Conservation (phyloP, 1,284 basidiomycete genomes). For the Fistulina hepatica region DNA sequence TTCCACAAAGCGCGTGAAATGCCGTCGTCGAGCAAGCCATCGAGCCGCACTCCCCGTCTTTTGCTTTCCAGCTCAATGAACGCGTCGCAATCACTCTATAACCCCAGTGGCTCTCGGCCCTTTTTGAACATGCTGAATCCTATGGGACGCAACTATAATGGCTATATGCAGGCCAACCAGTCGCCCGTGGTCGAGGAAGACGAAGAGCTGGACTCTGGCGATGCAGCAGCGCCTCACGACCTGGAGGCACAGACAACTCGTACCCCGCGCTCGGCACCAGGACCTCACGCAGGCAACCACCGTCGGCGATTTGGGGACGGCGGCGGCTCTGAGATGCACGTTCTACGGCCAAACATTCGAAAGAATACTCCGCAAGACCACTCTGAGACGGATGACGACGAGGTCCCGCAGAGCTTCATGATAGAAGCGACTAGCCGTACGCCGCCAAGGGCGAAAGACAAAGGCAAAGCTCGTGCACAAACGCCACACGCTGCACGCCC, state of each 20-base stretch:
- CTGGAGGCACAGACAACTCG: conserved; percentile 17
- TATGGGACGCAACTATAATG: conserved; percentile 56
- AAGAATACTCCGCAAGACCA: conserved; percentile 60
- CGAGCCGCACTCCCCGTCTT: conserved; percentile 10
- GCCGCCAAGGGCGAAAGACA: conserved; percentile 28
- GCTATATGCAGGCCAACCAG: conserved; percentile 60
- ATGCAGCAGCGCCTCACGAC: conserved; percentile 40
- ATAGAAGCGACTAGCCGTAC: conserved; percentile 54
- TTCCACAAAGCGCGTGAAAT: too few species aligned
- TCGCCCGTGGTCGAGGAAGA: conserved; percentile 58
- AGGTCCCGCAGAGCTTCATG: conserved; percentile 75
- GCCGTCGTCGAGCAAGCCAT: not conserved
- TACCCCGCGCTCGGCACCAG: too few species aligned
- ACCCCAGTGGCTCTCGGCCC: conserved; percentile 44
- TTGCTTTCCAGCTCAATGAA: conserved; percentile 19
- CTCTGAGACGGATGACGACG: conserved; percentile 61
- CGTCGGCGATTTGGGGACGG: conserved; percentile 43
- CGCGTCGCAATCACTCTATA: conserved; percentile 35
- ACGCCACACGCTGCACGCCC: conserved; percentile 38
- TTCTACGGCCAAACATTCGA: conserved; percentile 55
- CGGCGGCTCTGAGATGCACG: conserved; percentile 41
- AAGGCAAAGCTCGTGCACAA: conserved; percentile 22
- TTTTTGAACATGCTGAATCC: conserved; percentile 79
- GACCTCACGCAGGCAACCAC: conserved; percentile 28
- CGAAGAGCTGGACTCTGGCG: conserved; percentile 34